These are phyloP conservation scores for Elsinoe necatrix DNA, from an alignment of 2,329 filamentous ascomycete genomes.

Conservation along the genomic window DNA sequence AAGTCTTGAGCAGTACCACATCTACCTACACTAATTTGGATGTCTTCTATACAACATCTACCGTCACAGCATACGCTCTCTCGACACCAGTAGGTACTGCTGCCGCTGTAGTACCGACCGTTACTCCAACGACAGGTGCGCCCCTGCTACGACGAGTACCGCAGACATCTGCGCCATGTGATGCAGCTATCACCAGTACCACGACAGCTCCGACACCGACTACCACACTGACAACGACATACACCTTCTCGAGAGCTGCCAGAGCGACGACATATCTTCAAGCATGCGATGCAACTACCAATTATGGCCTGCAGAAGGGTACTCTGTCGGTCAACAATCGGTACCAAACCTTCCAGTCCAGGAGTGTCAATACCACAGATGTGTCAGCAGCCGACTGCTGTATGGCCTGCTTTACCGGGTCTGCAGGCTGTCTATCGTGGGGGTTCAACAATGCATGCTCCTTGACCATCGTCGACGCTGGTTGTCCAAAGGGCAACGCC, in stretches of 20 bases:
- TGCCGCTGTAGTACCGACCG: background rate
- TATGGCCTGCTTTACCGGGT: background rate
- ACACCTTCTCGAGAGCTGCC: conserved; percentile 8
- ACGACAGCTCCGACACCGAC: conserved; percentile 7
- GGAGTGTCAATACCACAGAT: background rate
- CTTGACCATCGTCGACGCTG: conserved; percentile 2
- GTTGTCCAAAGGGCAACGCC: background rate
- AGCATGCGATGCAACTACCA: background rate
- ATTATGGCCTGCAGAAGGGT: background rate
- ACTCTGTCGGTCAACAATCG: background rate
- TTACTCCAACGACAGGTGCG: background rate
- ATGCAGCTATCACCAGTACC: conserved; percentile 1
- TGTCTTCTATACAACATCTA: conserved; percentile 12
- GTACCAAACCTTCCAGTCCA: conserved; percentile 1
- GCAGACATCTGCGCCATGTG: background rate
- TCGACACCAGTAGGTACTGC: conserved; percentile 24
- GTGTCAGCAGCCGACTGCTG: background rate
- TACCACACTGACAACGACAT: conserved; percentile 1
- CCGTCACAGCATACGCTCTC: conserved; percentile 9
- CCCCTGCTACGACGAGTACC: background rate
- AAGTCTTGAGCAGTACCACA: background rate
- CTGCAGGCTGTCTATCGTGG: background rate
- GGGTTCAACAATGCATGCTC: conserved; percentile 8
- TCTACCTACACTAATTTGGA: conserved; percentile 4
- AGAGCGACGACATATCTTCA: conserved; percentile 4